Conservation (phyloP, 495 filamentous ascomycete species). For the Polyplosphaeria fusca region DNA sequence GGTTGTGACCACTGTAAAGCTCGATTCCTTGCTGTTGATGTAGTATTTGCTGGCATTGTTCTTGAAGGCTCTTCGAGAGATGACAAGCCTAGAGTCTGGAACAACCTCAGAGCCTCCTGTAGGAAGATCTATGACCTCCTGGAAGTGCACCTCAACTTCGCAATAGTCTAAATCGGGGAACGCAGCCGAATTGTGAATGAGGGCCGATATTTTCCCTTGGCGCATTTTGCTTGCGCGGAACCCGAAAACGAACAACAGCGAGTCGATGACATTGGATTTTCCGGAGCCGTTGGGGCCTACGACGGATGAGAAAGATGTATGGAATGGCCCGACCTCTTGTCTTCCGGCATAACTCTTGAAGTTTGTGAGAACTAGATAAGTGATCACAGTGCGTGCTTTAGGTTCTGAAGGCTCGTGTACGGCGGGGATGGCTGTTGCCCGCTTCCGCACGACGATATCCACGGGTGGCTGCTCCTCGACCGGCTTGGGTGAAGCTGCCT, state of each 20-base stretch:
- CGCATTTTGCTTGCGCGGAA: constrained; percentile 99
- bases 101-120: constrained; percentile 69
- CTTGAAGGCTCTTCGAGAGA: constrained; percentile 92
- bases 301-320: constrained; percentile 96
- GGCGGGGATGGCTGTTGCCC: constrained; percentile 61
- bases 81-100: constrained; percentile 76
- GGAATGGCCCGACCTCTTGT: constrained; percentile 95
- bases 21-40: constrained; percentile 83
- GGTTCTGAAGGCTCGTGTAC: constrained; percentile 68
- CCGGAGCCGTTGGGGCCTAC: constrained; percentile 97
- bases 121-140: constrained; percentile 85
- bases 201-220: constrained; percentile 94
- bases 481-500: constrained; percentile 69
- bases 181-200: constrained; percentile 93
- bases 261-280: constrained; percentile 98
- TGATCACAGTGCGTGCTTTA: constrained; percentile 84
- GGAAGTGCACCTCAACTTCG: constrained; percentile 93
- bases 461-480: constrained; percentile 83
- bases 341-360: constrained; percentile 98
- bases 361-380: constrained; percentile 82
- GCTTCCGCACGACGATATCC: constrained; percentile 90
- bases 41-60: constrained; percentile 98
- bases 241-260: constrained; percentile 93
- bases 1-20: constrained; percentile 84
- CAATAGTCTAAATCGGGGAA: constrained; percentile 81